Evolutionary conservation across 202 grass and related monocot genomes (phyloP), one percentile per base, ranked within the genome.

Genomic region (Eragrostis tef): DNA sequence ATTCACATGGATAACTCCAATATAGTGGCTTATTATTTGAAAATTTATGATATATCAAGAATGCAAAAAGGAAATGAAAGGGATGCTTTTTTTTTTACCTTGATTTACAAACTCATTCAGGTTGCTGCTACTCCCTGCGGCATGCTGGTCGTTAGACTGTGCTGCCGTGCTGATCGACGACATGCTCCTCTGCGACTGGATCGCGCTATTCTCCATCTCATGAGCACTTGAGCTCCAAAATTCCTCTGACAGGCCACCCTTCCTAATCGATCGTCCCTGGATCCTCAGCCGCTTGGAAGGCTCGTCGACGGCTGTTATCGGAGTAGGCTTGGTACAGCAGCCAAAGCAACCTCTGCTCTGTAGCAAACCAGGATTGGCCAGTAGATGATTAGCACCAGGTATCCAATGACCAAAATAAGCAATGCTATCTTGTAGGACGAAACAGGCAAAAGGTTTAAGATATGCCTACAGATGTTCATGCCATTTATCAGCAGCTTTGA

Each of bases 301-400:
- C 81, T 94, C 86, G 65, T 94, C 88, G 10, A 94, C 94, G 9
- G 92, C 90, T 58, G 59, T 93, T 81, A 91, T 86, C 22, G 94
- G 92, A 83, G 87, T 88, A 60, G 94, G 77, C 51, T 94, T 94
- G 54, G 82, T 58, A 86, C 81, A 98, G 72, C 94, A 98, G 89
- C 88, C 90, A 91, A 98, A 85, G 86, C 90, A 98, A 98, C 92
- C 85, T 93, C 94, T 98, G 94, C 84, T 91, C 94, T 98, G 94
- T 94, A 91, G 80, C 86, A 94, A 97, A 79, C 64, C 88, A 87
- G 89, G 77, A 86, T 92, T 34, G 65, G 48, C 82, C 79, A 87
- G 79, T 81, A 63, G 60, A 82, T 39, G 84, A 90, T 94, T 88
- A 94, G 79, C 72, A 87, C 45, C 43, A 51, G 47, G 39, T 49